phyloP scores from a whole-genome alignment of 2,329 filamentous ascomycete species.

The Claviceps pazoutovae region DNA sequence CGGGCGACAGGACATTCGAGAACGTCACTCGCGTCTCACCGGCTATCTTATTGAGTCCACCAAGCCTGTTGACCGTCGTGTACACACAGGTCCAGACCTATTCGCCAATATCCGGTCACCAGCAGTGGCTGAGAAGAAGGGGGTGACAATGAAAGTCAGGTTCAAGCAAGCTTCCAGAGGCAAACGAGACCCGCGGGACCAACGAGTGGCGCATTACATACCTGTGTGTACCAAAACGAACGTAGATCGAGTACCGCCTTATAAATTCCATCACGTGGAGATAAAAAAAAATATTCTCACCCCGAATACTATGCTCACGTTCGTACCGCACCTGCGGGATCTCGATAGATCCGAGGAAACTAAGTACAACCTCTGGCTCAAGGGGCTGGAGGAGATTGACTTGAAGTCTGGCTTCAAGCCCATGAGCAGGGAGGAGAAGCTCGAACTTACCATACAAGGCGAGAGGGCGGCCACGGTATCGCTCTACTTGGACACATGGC shows the following conservation, averaged over 20 bases:
- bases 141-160: constrained; percentile 32
- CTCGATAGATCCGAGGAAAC: constrained; percentile 41
- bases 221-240: constrained; percentile 35
- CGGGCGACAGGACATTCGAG: constrained; percentile 29
- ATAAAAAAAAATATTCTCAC: constrained; percentile 46
- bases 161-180: constrained; percentile 34
- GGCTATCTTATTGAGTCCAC: constrained; percentile 32
- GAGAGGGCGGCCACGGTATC: constrained; percentile 38
- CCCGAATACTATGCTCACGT: constrained; percentile 45
- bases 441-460: constrained; percentile 32
- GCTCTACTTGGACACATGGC: constrained; percentile 40
- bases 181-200: constrained; percentile 32
- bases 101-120: constrained; percentile 30
- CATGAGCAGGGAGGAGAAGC: constrained; percentile 37
- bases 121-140: constrained; percentile 21
- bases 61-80: constrained; percentile 24
- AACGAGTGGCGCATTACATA: constrained; percentile 25
- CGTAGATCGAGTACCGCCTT: constrained; percentile 39
- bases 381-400: constrained; percentile 43
- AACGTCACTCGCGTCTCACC: constrained; percentile 30
- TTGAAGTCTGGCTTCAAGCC: constrained; percentile 43
- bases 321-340: constrained; percentile 45
- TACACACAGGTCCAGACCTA: constrained; percentile 29
- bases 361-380: constrained; percentile 41
- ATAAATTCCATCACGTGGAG: constrained; percentile 46